Base-by-base conservation (phyloP, 2,329 filamentous ascomycete genomes). In the Raffaelea albimanens region DNA sequence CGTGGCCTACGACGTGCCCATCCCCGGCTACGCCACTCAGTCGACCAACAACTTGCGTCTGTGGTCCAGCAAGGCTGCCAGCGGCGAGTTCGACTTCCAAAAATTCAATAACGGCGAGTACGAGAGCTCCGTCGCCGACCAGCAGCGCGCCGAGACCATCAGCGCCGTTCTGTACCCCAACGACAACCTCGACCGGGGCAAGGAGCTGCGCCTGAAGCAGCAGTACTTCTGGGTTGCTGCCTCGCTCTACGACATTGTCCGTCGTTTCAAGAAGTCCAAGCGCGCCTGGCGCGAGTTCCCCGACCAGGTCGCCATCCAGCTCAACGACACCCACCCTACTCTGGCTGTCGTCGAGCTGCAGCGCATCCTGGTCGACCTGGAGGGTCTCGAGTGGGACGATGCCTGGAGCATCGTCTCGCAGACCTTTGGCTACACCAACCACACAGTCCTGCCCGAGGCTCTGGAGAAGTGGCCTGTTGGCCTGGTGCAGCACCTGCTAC, bases 191-290 rank as follows among this genome's bases (percentile, higher is more conserved):
- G 91, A 97, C 56, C 80, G 89, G 55, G 93, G 93, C 53, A 98
- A 98, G 68, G 93, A 98, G 72, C 80, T 98, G 53, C 87, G 93
- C 46, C 69, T 98, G 66, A 98, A 98, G 78, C 93, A 98, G 67
- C 93, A 98, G 66, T 98, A 98, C 75, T 98, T 98, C 71, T 98
- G 93, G 93, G 95, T 95, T 61, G 90, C 93, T 45, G 93, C 93
- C 16, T 98, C 93, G 16, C 76, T 98, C 4, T 88, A 88, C 61
- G 93, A 98, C 60, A 98, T 98, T 62, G 85, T 98, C 51, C 86
- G 93, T 50, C 83, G 93, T 50, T 98, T 97, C 81, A 98, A 97
- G 76, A 98, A 97, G 78, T 82, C 88, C 18, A 89, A 87, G 71
- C 83, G 91, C 53, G 71, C 84, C 8, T 98, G 93, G 93, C 83